phyloP scores from a whole-genome alignment of 441 rosid genomes.

The Capsella rubella region DNA sequence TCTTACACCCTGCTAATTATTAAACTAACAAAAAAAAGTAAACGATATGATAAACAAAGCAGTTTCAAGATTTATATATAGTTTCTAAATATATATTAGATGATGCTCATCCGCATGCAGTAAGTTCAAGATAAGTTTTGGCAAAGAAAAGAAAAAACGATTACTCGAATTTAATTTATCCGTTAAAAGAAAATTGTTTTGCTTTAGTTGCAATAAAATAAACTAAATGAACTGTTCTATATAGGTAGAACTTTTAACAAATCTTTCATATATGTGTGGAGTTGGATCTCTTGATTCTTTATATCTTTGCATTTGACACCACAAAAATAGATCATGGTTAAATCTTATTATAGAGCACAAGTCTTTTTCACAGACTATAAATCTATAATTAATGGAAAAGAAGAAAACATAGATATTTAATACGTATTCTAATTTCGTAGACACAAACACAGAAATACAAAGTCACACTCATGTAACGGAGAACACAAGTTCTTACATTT shows the following conservation, averaged over 20 bases:
- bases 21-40: background rate
- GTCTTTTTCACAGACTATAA: conserved; percentile 10
- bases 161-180: no score
- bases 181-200: no score
- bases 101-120: background rate
- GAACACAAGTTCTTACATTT: conserved; percentile 10
- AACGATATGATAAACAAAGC: background rate
- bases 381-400: background rate
- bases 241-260: background rate
- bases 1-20: background rate
- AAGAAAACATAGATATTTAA: conserved; percentile 14
- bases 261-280: conserved; percentile 11
- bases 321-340: conserved; percentile 4
- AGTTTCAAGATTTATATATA: background rate
- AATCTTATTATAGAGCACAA: conserved; percentile 2
- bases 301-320: conserved; percentile 7
- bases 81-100: background rate
- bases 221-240: background rate
- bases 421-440: background rate
- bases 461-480: conserved; percentile 18
- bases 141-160: no score
- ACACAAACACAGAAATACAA: conserved; percentile 33
- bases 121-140: background rate
- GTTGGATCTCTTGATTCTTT: conserved; percentile 5
- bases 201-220: background rate